Evolutionary conservation across 2,329 filamentous ascomycete species (phyloP).

Genomic region (Diaporthe citri): DNA sequence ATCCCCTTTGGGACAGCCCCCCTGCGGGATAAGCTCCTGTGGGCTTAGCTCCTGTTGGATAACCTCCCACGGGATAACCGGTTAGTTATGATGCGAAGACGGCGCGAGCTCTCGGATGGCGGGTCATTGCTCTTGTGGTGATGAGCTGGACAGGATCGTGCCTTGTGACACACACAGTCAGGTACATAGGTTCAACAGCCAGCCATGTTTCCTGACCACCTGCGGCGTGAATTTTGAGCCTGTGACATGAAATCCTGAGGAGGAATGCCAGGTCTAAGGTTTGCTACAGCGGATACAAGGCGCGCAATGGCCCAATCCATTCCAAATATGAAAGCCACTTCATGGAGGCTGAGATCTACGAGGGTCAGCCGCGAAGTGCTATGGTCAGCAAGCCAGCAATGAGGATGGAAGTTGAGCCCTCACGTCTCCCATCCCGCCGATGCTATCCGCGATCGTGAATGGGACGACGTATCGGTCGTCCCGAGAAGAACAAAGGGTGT

Average conservation of each 20-base stretch:
- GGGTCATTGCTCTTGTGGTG: not conserved
- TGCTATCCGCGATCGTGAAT: slow-evolving; percentile 11
- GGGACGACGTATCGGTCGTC: not conserved
- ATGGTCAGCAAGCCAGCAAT: not conserved
- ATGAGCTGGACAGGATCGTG: slow-evolving; percentile 1
- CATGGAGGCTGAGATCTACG: not conserved
- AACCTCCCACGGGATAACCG: not conserved
- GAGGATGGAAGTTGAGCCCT: not conserved
- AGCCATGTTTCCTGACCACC: not conserved
- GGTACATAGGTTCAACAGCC: not conserved
- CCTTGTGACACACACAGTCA: slow-evolving; percentile 13
- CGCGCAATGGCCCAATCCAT: not conserved
- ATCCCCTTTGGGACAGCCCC: not conserved
- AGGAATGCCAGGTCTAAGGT: not conserved
- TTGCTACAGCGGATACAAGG: not conserved
- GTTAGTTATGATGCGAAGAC: not conserved
- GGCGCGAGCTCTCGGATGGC: not conserved
- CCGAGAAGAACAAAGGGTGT: not conserved
- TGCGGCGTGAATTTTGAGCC: not conserved
- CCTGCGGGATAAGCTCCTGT: not conserved
- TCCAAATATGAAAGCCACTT: not conserved
- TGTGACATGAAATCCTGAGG: not conserved
- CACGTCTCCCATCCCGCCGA: not conserved
- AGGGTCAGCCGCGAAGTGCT: not conserved
- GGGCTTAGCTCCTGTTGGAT: not conserved